Evolutionary conservation across 495 filamentous ascomycete genomes (phyloP), one percentile per base, ranked within the genome.

Genomic region (Hypomontagnella submonticulosa): DNA sequence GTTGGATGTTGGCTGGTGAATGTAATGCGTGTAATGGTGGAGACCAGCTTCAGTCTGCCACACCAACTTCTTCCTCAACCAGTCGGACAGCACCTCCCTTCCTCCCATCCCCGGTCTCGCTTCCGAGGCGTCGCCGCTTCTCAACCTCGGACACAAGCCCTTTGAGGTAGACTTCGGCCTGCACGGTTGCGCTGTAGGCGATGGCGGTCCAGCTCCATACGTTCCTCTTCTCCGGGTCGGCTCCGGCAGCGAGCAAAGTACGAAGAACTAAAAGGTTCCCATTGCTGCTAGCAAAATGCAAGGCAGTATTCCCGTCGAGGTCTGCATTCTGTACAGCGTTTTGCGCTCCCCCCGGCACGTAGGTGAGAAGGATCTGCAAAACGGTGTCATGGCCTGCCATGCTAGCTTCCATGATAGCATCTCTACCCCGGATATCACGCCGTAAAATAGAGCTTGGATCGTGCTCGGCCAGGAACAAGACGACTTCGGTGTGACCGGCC

Each of bases 151-250:
- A 77, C 0, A 91, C 83, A 51, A 93, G 73, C 32, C 82, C 82
- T 77, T 85, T 84, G 40, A 92, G 87, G 65, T 92, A 92, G 15
- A 89, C 87, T 75, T 93, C 91, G 13, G 88, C 90, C 66, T 89
- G 85, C 16, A 89, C 86, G 1, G 89, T 91, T 19, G 85, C 85
- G 43, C 84, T 88, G 73, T 94, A 96, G 27, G 83, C 82, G 10
- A 90, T 79, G 4, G 92, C 87, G 18, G 84, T 90, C 87, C 90
- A 93, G 59, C 81, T 86, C 80, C 85, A 88, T 3, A 83, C 75
- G 68, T 96, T 96, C 68, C 73, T 81, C 43, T 81, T 85, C 46
- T 84, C 79, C 0, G 87, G 81, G 57, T 87, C 84, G 43, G 90
- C 89, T 9, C 90, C 90, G 9, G 83, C 82, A 2, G 85, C 83